A percentile compares a stretch with the other conserved stretches of the same genome.
Evolutionary conservation across 768 basidiomycete species (phyloP).

Genomic region (Coprinopsis marcescibilis): DNA sequence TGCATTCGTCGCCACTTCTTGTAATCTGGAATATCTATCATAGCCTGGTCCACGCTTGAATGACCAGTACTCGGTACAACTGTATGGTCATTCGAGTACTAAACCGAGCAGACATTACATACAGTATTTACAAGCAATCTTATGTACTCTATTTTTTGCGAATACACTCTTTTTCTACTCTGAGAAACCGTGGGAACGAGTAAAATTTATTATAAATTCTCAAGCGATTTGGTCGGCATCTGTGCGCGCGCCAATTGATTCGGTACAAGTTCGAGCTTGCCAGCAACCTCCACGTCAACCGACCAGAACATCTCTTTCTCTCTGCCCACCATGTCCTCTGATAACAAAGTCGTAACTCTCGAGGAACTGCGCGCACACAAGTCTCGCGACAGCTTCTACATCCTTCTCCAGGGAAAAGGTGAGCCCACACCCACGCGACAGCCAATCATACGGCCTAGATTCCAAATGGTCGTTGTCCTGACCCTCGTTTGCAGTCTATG

Average conservation of each 20-base stretch:
- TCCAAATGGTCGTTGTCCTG: conserved; percentile 20
- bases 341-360: conserved; percentile 50
- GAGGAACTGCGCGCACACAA: conserved; percentile 77
- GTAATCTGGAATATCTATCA: conserved; percentile 60
- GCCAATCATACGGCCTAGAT: not conserved
- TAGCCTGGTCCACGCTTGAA: conserved; percentile 74
- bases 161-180: not conserved
- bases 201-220: no score
- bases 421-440: conserved; percentile 3
- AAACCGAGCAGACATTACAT: conserved; percentile 49
- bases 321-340: conserved; percentile 28
- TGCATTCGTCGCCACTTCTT: conserved; percentile 80
- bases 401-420: conserved; percentile 88
- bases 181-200: not conserved
- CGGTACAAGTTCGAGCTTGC: conserved; percentile 11
- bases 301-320: conserved; percentile 13
- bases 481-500: conserved; percentile 61
- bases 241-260: not conserved
- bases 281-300: conserved; percentile 22
- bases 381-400: conserved; percentile 69
- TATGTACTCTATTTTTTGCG: not conserved
- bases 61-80: conserved; percentile 42
- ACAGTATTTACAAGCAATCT: not conserved
- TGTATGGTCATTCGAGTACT: conserved; percentile 73
- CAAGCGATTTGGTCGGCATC: conserved; percentile 7